Evolutionary conservation across 495 filamentous ascomycete genomes (phyloP).

Genomic region (Letharia lupina): DNA sequence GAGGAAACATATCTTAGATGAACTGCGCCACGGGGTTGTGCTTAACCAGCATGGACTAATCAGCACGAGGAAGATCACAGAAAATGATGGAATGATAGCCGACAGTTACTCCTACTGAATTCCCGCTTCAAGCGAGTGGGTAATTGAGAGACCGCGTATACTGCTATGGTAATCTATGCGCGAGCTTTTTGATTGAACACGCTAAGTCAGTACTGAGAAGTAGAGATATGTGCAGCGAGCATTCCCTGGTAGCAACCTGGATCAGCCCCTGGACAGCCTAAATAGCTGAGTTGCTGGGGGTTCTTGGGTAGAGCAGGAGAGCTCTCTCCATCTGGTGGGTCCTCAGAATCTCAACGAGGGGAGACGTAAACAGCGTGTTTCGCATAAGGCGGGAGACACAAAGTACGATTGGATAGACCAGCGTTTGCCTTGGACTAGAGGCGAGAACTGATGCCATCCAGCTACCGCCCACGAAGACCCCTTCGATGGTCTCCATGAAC

Average conservation of each 20-base stretch:
- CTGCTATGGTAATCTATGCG: background rate
- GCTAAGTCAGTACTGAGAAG: no score
- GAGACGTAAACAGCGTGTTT: background rate
- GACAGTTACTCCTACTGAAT: background rate
- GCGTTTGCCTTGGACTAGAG: background rate
- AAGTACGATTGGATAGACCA: background rate
- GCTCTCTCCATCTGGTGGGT: background rate
- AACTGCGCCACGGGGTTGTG: background rate
- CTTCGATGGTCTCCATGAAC: background rate
- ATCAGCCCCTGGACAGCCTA: background rate
- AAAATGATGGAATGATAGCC: background rate
- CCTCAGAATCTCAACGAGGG: background rate
- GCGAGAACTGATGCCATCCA: background rate
- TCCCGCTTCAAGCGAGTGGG: background rate
- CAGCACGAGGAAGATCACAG: background rate
- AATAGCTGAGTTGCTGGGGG: background rate
- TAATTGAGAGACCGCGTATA: background rate
- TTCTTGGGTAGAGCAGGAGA: background rate
- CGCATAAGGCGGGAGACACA: background rate
- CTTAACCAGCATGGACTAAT: background rate
- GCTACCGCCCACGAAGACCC: background rate
- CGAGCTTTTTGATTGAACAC: background rate
- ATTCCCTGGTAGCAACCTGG: background rate
- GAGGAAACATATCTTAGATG: background rate
- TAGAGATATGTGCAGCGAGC: background rate